These are phyloP conservation scores for Pachysandra terminalis DNA, from an alignment of 164 flowering plant genomes.

Conservation along the genomic window DNA sequence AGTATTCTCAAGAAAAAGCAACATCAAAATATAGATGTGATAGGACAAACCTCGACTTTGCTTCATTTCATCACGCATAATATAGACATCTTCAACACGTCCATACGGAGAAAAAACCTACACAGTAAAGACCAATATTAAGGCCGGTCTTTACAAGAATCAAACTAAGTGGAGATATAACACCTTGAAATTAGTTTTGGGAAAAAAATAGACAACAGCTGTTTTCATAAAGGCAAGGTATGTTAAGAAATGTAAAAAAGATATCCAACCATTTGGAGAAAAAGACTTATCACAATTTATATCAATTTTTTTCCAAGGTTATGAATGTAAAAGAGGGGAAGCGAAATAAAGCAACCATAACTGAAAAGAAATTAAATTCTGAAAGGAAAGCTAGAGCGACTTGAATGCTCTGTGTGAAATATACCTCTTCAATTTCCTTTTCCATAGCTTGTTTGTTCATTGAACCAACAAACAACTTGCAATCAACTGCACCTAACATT, in stretches of 20 bases:
- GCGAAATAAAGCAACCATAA: background rate
- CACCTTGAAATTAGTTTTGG: too few species aligned
- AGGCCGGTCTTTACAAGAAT: background rate
- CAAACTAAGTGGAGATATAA: background rate
- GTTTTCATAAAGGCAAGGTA: background rate
- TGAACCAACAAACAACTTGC: constrained; percentile 93
- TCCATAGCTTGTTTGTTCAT: constrained; percentile 85
- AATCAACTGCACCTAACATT: constrained; percentile 74
- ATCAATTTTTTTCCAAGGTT: too few species aligned
- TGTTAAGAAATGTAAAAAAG: too few species aligned
- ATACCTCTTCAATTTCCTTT: constrained; percentile 88
- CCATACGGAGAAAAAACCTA: constrained; percentile 92
- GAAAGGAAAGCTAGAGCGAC: background rate
- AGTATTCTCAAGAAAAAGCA: background rate
- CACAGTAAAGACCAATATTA: constrained; percentile 5
- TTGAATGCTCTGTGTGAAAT: constrained; percentile 10
- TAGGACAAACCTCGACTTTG: constrained; percentile 80
- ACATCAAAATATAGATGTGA: constrained; percentile 2
- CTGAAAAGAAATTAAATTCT: background rate
- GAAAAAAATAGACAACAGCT: background rate
- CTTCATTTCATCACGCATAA: constrained; percentile 90
- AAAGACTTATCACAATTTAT: too few species aligned
- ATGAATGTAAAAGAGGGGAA: background rate
- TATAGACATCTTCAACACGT: constrained; percentile 92
- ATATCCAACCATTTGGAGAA: too few species aligned